phyloP scores from a whole-genome alignment of 2,329 filamentous ascomycete genomes.

The Thermothelomyces thermophilus region DNA sequence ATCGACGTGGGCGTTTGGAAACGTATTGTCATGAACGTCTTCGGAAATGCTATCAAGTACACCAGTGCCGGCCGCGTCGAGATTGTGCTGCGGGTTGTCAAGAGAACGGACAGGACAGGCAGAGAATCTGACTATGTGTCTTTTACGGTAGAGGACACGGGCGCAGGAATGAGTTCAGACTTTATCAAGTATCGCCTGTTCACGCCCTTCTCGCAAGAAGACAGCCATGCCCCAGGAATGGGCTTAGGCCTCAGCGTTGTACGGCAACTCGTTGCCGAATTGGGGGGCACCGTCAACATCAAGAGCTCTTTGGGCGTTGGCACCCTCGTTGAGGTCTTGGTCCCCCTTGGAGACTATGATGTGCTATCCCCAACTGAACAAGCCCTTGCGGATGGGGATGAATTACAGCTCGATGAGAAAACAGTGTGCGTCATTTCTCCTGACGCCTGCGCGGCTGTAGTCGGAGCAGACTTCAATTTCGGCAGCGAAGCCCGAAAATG shows the following conservation, averaged over 20 bases:
- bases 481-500: constrained; percentile 8
- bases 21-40: constrained; percentile 48
- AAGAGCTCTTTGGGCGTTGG: constrained; percentile 37
- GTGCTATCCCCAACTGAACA: neutral
- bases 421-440: constrained; percentile 17
- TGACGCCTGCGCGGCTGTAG: constrained; percentile 5
- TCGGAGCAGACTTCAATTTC: neutral
- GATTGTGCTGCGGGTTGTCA: constrained; percentile 4
- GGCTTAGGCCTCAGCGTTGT: constrained; percentile 63
- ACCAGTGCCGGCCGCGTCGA: constrained; percentile 28
- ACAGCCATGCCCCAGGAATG: constrained; percentile 51
- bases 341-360: constrained; percentile 10
- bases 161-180: constrained; percentile 57
- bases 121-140: constrained; percentile 22
- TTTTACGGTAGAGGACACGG: constrained; percentile 55
- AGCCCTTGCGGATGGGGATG: neutral
- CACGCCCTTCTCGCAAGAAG: constrained; percentile 59
- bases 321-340: constrained; percentile 20
- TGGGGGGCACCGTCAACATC: constrained; percentile 55
- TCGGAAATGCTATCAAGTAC: constrained; percentile 50
- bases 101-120: constrained; percentile 11
- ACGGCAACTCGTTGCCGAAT: constrained; percentile 48
- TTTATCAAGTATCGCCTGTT: constrained; percentile 56
- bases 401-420: neutral
- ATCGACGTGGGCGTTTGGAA: constrained; percentile 20